A percentile compares a stretch with the other conserved stretches of the same genome.
These are phyloP conservation scores for Cruciata laevipes DNA, from an alignment of 257 asterid species.

Conservation along the genomic window DNA sequence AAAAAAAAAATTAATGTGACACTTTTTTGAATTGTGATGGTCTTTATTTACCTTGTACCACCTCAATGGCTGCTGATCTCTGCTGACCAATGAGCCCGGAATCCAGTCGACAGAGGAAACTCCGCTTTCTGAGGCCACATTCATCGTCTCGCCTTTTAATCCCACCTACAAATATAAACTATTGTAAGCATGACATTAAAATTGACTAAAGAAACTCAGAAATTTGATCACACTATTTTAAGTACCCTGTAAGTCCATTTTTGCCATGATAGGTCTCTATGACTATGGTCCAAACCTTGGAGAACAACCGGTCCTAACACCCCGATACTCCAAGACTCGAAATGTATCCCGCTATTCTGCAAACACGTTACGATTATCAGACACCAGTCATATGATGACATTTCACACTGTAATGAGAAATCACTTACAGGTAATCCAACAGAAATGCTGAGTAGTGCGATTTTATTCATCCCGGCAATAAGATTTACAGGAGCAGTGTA, in stretches of 20 bases:
- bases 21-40: no score
- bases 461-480: constrained; percentile 35
- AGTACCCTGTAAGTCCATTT: constrained; percentile 65
- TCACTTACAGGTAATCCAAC: constrained; percentile 61
- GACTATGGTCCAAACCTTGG: constrained; percentile 48
- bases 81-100: constrained; percentile 25
- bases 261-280: constrained; percentile 43
- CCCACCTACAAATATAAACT: constrained; percentile 34
- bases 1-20: no score
- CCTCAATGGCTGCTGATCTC: constrained; percentile 43
- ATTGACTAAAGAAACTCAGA: neutral
- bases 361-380: neutral
- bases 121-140: constrained; percentile 37
- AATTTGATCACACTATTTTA: neutral
- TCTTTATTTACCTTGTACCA: constrained; percentile 81
- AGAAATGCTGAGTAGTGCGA: constrained; percentile 55
- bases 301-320: constrained; percentile 43
- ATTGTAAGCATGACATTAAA: neutral
- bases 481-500: constrained; percentile 41
- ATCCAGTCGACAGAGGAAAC: constrained; percentile 53
- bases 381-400: neutral
- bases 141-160: constrained; percentile 46
- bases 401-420: neutral
- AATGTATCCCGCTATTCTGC: constrained; percentile 54
- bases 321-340: constrained; percentile 50